Percentiles rank a stretch among this genome's conserved stretches.
Conservation (phyloP, 2,329 filamentous ascomycete species). For the Aspergillus hiratsukae region DNA sequence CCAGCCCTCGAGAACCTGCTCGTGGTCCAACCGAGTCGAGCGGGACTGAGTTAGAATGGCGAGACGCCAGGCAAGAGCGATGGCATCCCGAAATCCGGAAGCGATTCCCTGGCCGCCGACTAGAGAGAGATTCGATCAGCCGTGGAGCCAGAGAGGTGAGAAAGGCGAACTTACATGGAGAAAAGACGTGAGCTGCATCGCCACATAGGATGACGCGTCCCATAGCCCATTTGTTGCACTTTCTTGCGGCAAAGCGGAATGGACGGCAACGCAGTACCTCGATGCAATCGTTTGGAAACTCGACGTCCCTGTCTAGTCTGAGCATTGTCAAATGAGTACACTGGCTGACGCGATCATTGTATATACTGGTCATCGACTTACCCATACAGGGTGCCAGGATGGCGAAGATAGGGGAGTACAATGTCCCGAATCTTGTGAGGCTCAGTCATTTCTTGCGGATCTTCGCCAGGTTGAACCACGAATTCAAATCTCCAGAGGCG, state of each 20-base stretch:
- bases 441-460: conserved; percentile 28
- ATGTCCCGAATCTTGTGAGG: conserved; percentile 20
- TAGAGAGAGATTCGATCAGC: conserved; percentile 4
- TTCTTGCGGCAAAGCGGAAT: conserved; percentile 44
- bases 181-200: conserved; percentile 51
- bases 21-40: conserved; percentile 11
- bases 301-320: conserved; percentile 25
- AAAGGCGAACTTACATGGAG: conserved; percentile 36
- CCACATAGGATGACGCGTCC: conserved; percentile 43
- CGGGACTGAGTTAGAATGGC: conserved; percentile 21
- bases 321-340: neutral
- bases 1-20: conserved; percentile 27
- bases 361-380: no score
- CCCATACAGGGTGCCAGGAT: conserved; percentile 10
- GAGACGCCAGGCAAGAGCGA: conserved; percentile 36
- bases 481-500: conserved; percentile 38
- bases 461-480: conserved; percentile 30
- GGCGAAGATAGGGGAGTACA: conserved; percentile 28
- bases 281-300: conserved; percentile 46
- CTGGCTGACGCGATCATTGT: no score
- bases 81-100: conserved; percentile 39
- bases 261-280: conserved; percentile 43
- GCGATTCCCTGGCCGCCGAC: conserved; percentile 42
- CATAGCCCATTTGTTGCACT: conserved; percentile 46
- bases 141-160: neutral